A percentile compares a stretch with the other conserved stretches of the same genome.
phyloP scores from a whole-genome alignment of 106 monocot genomes.

The Agapanthus africanus region DNA sequence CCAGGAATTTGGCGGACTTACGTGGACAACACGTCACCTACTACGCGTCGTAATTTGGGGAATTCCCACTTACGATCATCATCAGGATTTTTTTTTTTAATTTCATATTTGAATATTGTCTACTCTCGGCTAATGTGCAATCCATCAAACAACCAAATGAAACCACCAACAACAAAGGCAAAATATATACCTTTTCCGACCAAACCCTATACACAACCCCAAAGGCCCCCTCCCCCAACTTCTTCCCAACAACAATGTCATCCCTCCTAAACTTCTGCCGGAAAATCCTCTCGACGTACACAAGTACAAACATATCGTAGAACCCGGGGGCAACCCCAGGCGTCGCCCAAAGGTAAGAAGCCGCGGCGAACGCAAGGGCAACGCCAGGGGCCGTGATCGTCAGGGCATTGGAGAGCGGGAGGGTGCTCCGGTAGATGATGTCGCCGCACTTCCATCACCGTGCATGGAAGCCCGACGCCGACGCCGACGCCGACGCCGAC shows the following conservation, averaged over 20 bases:
- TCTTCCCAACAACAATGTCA: slow-evolving; percentile 74
- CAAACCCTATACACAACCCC: slow-evolving; percentile 80
- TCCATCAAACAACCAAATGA: too few relatives aligned
- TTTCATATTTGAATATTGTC: too few relatives aligned
- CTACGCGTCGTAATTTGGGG: too few relatives aligned
- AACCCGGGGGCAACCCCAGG: slow-evolving; percentile 94
- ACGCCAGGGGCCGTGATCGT: slow-evolving; percentile 73
- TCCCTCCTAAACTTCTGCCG: slow-evolving; percentile 80
- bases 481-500: too few relatives aligned
- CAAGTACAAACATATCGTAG: slow-evolving; percentile 94
- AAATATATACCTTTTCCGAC: too few relatives aligned
- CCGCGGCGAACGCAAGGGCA: slow-evolving; percentile 64
- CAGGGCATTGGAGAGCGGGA: slow-evolving; percentile 62
- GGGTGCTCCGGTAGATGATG: slow-evolving; percentile 90
- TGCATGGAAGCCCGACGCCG: slow-evolving; percentile 93
- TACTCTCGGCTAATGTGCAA: too few relatives aligned
- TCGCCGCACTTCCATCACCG: slow-evolving; percentile 97
- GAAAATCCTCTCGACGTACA: slow-evolving; percentile 64
- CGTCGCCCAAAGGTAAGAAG: slow-evolving; percentile 92
- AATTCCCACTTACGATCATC: too few relatives aligned
- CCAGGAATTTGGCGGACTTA: too few relatives aligned
- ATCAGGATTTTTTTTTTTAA: too few relatives aligned
- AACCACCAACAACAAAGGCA: too few relatives aligned
- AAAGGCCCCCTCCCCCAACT: slow-evolving; percentile 87
- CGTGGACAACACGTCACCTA: too few relatives aligned